Base-by-base conservation (phyloP, 192 early-diverging fungal genomes). In the Coemansia asiatica region DNA sequence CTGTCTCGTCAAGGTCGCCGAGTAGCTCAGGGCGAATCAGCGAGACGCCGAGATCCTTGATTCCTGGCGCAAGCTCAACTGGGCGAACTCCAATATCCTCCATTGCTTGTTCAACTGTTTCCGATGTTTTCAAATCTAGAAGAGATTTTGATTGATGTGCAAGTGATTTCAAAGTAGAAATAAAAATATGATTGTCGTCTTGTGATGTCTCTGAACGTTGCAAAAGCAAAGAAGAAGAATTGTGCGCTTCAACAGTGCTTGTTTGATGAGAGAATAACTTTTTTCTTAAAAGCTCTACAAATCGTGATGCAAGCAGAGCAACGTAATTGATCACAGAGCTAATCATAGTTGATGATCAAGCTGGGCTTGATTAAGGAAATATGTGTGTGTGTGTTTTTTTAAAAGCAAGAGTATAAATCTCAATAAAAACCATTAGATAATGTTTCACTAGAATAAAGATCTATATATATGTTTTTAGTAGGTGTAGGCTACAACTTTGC, bases 1-100 rank as follows among this genome's bases (percentile, higher is more conserved):
- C 96, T 36, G 87, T 83, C 69, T 94, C 92, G 38, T 74, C 71
- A 7, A 79, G 67, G 35, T 71, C 68, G 54, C 71, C 50, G 8
- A 79, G 68, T 12, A 79, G 58, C 46, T 79, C 77, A 12, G 77
- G 77, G 18, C 71, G 71, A 60, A 79, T 69, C 23, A 79, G 71
- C 66, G 77, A 79, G 16, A 79, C 68, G 3, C 77, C 77, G 1
- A 79, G 65, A 60, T 79, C 77, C 61, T 79, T 79, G 71, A 79
- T 74, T 67, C 77, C 77, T 9, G 77, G 68, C 15, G 72, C 68
- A 56, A 74, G 46, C 50, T 79, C 77, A 38, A 71, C 68, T 13
- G 77, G 71, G 54, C 68, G 77, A 44, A 79, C 66, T 46, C 77
- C 77, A 44, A 79, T 79, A 61, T 79, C 77, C 56, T 79, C 77